A percentile compares a stretch with the other conserved stretches of the same genome.
Conservation (phyloP, 345 rosid genomes). For the Microcos paniculata region DNA sequence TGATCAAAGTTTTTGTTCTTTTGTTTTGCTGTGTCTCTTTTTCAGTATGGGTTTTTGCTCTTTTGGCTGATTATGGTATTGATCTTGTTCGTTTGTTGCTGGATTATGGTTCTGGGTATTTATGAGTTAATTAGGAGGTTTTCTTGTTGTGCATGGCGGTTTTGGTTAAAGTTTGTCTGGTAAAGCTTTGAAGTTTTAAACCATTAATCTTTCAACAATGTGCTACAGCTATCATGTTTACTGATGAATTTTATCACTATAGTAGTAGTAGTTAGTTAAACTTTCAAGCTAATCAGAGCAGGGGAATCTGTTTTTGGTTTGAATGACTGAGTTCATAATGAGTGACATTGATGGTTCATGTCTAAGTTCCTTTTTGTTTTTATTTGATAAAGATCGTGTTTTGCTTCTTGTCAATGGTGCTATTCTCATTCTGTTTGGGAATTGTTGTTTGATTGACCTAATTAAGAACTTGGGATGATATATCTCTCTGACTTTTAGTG, state of each 20-base stretch:
- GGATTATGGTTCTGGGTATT: background rate
- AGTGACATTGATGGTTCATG: background rate
- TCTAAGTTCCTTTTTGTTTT: background rate
- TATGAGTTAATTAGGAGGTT: slow-evolving; percentile 3
- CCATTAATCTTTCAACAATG: slow-evolving; percentile 21
- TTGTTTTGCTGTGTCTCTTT: background rate
- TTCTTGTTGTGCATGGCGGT: slow-evolving; percentile 18
- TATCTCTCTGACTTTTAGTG: background rate
- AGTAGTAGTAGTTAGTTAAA: background rate
- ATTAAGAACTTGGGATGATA: slow-evolving; percentile 5
- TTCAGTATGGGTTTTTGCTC: background rate
- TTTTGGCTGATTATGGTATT: background rate
- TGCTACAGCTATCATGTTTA: slow-evolving; percentile 5
- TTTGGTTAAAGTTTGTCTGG: background rate
- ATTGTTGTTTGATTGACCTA: slow-evolving; percentile 1
- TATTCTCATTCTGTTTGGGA: background rate
- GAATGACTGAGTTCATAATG: slow-evolving; percentile 10
- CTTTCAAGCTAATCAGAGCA: background rate
- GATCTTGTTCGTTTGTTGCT: slow-evolving; percentile 16
- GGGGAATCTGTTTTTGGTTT: slow-evolving; percentile 9
- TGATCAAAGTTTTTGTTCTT: slow-evolving; percentile 18
- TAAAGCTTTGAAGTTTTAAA: slow-evolving; percentile 6
- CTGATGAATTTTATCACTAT: background rate
- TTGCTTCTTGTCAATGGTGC: background rate
- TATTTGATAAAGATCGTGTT: background rate